These are phyloP conservation scores for Pythium monospermum DNA, from an alignment of 352 stramenopile species.

Conservation along the genomic window DNA sequence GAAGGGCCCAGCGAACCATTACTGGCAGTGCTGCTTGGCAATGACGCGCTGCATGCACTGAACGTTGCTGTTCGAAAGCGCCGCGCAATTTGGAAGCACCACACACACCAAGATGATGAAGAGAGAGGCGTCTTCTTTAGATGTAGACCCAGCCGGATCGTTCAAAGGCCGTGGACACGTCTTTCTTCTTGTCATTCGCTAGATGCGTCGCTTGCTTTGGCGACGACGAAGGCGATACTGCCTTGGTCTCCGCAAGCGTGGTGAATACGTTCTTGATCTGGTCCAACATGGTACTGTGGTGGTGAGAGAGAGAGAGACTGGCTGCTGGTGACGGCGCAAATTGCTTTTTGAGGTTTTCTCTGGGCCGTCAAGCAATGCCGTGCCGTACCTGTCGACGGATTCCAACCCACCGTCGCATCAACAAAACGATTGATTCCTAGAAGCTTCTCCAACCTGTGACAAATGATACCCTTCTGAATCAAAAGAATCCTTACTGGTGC, in stretches of 20 bases:
- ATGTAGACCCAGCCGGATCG: constrained; percentile 75
- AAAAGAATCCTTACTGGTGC: neutral
- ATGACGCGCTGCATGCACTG: too few species aligned
- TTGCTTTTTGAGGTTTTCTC: constrained; percentile 7
- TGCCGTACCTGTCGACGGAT: constrained; percentile 7
- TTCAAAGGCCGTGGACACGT: constrained; percentile 70
- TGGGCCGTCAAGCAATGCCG: neutral
- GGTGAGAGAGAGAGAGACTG: neutral
- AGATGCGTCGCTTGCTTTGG: constrained; percentile 35
- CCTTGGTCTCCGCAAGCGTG: constrained; percentile 25
- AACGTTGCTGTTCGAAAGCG: too few species aligned
- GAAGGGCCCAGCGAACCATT: too few species aligned
- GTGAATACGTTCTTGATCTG: constrained; percentile 66
- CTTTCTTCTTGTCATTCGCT: constrained; percentile 34
- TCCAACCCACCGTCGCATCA: neutral
- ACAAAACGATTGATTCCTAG: neutral
- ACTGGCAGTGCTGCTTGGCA: too few species aligned
- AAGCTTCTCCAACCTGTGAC: neutral
- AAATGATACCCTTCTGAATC: neutral
- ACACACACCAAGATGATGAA: too few species aligned
- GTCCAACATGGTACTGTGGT: constrained; percentile 45
- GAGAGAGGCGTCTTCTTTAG: constrained; percentile 19
- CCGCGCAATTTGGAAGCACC: too few species aligned
- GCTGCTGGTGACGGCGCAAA: constrained; percentile 11
- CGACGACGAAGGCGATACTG: constrained; percentile 21